Evolutionary conservation across 495 filamentous ascomycete genomes (phyloP), one percentile per base, ranked within the genome.

Genomic region (Penicillium steckii): DNA sequence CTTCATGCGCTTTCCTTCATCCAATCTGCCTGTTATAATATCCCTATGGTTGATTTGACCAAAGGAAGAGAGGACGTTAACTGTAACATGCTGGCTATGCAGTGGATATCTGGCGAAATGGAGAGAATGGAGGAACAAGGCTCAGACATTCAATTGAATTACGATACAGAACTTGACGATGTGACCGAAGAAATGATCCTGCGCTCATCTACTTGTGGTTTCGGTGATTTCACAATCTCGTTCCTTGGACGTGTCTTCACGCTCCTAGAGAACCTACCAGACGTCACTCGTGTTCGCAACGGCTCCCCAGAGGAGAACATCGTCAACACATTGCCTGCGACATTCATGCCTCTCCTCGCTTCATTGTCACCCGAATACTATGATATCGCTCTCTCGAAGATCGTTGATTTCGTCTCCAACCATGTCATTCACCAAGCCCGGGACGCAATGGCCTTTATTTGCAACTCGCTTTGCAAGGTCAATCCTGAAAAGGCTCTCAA

Each of bases 391-490:
- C 70, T 97, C 46, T 84, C 92, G 43, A 97, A 97, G 71, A 85
- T 99, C 46, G 88, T 90, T 2, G 80, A 90, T 48, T 97, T 97
- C 63, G 87, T 97, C n/a, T 85, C 86, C 18, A 88, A 88, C 55
- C 95, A 99, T 75, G 95, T 97, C 32, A 92, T 97, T 19, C 92
- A 99, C 60, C 94, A 97, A 68, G 93, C 94, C 32, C 79, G 94
- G 53, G 94, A 99, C 77, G 94, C 95, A 15, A 96, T 97, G 90
- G 94, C 94, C 2, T 99, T 96, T 77, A 96, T 97, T 35, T 95
- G 91, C 79, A 97, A 96, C 65, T 86, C 87, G 0, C 75, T 97
- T 17, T 95, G 92, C 80, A 97, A 97, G 70, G 86, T 93, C 57
- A 89, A 93, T 57, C 94, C 94, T 0, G 85, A 90, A 61, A 96